These are phyloP conservation scores for Eleusine indica DNA, from an alignment of 176 grass and related monocot species.

Conservation along the genomic window DNA sequence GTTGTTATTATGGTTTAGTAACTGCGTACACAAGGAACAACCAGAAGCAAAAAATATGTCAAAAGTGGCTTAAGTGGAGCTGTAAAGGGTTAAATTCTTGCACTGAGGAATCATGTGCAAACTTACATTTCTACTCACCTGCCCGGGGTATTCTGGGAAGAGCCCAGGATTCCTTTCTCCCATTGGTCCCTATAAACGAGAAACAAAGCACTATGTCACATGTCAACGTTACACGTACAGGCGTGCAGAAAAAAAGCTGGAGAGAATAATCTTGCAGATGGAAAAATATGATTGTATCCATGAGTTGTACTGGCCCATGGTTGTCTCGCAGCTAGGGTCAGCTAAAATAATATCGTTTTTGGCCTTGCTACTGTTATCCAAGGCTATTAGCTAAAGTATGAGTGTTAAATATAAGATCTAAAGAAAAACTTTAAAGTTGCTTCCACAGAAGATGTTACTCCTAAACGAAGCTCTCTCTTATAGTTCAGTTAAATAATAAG, in stretches of 20 bases:
- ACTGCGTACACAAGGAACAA: constrained; percentile 43
- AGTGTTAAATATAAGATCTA: neutral
- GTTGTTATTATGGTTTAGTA: constrained; percentile 63
- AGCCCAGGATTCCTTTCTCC: constrained; percentile 71
- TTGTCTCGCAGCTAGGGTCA: constrained; percentile 35
- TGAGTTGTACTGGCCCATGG: constrained; percentile 45
- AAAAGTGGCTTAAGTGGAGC: constrained; percentile 10
- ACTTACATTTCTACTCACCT: constrained; percentile 49
- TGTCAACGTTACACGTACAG: constrained; percentile 71
- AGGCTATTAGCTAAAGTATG: neutral
- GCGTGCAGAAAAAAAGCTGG: constrained; percentile 49
- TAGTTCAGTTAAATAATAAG: too few relatives aligned
- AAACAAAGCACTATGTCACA: constrained; percentile 48
- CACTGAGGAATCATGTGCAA: constrained; percentile 8
- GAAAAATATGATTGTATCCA: constrained; percentile 55
- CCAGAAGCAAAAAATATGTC: constrained; percentile 11
- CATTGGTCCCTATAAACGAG: constrained; percentile 59
- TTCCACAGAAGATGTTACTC: neutral
- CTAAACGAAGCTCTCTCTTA: too few relatives aligned
- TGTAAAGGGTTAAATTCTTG: constrained; percentile 44
- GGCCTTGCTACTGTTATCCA: neutral
- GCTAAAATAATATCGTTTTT: neutral
- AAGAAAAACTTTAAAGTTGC: neutral
- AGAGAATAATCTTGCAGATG: constrained; percentile 47
- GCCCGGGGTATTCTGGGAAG: constrained; percentile 87